Conservation (phyloP, 768 basidiomycete genomes). For the Phaeolepiota aurea region DNA sequence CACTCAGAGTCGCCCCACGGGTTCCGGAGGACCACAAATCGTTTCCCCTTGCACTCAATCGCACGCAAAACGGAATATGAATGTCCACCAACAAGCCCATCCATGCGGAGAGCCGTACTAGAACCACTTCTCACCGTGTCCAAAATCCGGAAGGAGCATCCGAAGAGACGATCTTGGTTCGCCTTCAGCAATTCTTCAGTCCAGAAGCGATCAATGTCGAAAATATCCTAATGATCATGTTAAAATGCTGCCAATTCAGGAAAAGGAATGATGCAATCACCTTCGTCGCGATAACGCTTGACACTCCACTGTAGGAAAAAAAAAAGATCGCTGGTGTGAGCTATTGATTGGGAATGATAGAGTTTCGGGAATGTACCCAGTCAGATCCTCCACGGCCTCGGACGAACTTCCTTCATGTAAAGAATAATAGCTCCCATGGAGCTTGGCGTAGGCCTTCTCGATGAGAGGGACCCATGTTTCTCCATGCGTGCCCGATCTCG, state of each 20-base stretch:
- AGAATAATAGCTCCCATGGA: slow-evolving; percentile 42
- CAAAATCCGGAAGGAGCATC: slow-evolving; percentile 21
- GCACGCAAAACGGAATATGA: slow-evolving; percentile 46
- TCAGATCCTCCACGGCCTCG: slow-evolving; percentile 50
- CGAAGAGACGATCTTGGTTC: slow-evolving; percentile 31
- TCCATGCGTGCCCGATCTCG: slow-evolving; percentile 33
- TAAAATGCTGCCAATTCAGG: not conserved
- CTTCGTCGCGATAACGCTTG: slow-evolving; percentile 16
- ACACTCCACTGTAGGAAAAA: slow-evolving; percentile 13
- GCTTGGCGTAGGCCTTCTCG: slow-evolving; percentile 53
- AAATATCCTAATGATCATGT: slow-evolving; percentile 22
- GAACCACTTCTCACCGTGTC: slow-evolving; percentile 16
- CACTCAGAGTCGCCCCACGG: slow-evolving; percentile 46
- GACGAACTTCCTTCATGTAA: slow-evolving; percentile 31
- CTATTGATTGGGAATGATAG: not conserved
- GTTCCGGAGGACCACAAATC: slow-evolving; percentile 43
- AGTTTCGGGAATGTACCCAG: slow-evolving; percentile 27
- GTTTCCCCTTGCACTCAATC: slow-evolving; percentile 36
- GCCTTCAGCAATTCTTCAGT: slow-evolving; percentile 26
- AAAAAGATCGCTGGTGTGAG: too few species aligned
- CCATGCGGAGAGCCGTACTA: slow-evolving; percentile 15
- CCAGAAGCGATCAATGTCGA: slow-evolving; percentile 33
- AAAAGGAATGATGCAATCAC: slow-evolving; percentile 7
- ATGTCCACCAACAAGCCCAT: slow-evolving; percentile 31
- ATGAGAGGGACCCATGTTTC: slow-evolving; percentile 53